Evolutionary conservation across 176 grass and related monocot genomes (phyloP).

Genomic region (Canna indica): DNA sequence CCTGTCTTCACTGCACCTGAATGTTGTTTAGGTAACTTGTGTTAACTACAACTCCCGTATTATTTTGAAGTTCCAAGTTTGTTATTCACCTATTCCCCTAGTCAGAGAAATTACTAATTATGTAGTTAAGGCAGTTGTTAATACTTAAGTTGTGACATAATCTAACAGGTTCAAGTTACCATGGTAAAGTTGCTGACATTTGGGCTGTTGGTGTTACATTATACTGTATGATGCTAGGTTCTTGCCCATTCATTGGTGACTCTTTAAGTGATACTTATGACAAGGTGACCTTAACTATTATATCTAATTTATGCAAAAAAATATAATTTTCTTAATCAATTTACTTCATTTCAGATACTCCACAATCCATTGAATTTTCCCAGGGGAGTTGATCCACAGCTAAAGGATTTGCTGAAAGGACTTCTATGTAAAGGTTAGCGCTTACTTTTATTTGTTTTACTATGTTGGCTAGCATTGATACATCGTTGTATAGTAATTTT

Average conservation of each 20-base stretch:
- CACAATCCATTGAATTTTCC: conserved; percentile 46
- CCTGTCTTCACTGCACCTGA: conserved; percentile 90
- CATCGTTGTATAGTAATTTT: no score
- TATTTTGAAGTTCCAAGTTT: neutral
- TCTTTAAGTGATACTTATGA: conserved; percentile 66
- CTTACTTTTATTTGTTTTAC: no score
- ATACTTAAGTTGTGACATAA: no score
- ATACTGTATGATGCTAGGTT: conserved; percentile 66
- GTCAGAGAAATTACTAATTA: no score
- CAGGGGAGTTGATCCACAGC: conserved; percentile 39
- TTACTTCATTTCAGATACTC: conserved; percentile 45
- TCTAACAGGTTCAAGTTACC: conserved; percentile 67
- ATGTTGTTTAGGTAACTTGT: conserved; percentile 62
- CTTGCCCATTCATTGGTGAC: conserved; percentile 81
- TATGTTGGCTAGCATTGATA: no score
- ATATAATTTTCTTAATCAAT: no score
- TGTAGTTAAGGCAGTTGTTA: no score
- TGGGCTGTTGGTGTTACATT: conserved; percentile 85
- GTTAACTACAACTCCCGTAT: neutral
- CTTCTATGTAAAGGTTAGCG: conserved; percentile 79
- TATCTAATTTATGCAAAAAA: no score
- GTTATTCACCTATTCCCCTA: no score
- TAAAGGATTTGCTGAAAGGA: conserved; percentile 54
- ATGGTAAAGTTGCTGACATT: conserved; percentile 58
- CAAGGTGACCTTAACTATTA: conserved; percentile 41